Evolutionary conservation across 441 rosid genomes (phyloP), one percentile per base, ranked within the genome.

Genomic region (Monsonia emarginata): DNA sequence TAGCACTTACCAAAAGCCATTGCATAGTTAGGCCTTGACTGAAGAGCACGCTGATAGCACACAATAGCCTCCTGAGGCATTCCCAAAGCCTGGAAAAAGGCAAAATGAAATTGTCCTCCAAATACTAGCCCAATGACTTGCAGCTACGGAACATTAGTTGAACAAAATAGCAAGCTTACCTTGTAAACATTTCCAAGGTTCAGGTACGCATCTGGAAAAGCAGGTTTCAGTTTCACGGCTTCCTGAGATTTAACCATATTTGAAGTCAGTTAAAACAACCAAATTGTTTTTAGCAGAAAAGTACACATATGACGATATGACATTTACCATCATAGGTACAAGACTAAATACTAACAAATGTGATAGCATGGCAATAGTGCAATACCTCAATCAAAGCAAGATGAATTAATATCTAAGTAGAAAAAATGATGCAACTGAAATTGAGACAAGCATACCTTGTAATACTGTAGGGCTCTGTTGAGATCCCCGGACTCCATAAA

Each of bases 401-500:
- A 50, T 71, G 57, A 31, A 4, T 25, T 30, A 59, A 31, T 22
- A 27, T 58, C 22, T 16, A 54, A 4, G 24, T 16, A 11, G 11
- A 10, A 22, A 40, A 65, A 44, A 13, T 10, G 18, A 59, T 50
- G 7, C 7, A 18, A 19, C 6, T 22, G 58, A 21, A 11, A 52
- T 21, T 21, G 54, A 69, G 66, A 65, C 13, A 65, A 61, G 13
- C 74, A 70, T 74, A 89, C 99, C 96, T 91, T 88, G 78, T 95
- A 95, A 78, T 95, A 95, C 48, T 91, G 99, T 71, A 88, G 91
- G 70, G 99, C 99, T 81, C 89, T 83, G 67, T 83, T 87, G 66
- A 88, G 84, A 80, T 95, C 98, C 61, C 99, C 99, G 38, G 95
- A 85, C 79, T 95, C 98, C 98, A 95, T 85, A 76, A 89, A 88